A percentile compares a stretch with the other conserved stretches of the same genome.
Evolutionary conservation across 2,329 filamentous ascomycete genomes (phyloP).

Genomic region (Claviceps arundinis): DNA sequence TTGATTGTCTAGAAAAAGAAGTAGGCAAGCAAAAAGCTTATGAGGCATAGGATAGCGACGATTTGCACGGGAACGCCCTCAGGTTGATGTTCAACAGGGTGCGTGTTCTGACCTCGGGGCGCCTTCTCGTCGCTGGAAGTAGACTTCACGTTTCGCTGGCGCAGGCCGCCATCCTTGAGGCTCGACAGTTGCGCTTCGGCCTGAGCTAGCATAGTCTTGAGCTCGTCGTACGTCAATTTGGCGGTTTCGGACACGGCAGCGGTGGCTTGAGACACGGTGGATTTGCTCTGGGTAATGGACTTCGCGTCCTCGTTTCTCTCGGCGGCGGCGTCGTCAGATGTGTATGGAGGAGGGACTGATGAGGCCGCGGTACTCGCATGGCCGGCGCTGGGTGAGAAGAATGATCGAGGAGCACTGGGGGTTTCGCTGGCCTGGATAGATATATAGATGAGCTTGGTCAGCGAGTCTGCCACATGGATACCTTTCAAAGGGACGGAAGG

Average conservation of each 20-base stretch:
- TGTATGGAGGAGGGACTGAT: slow-evolving; percentile 20
- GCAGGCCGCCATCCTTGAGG: slow-evolving; percentile 59
- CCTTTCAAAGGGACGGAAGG: neutral
- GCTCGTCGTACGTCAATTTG: slow-evolving; percentile 38
- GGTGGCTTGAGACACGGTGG: slow-evolving; percentile 24
- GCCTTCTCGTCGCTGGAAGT: slow-evolving; percentile 37
- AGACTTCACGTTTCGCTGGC: slow-evolving; percentile 60
- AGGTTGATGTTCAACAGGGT: slow-evolving; percentile 39
- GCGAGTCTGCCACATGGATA: slow-evolving; percentile 1
- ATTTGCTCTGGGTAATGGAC: slow-evolving; percentile 13
- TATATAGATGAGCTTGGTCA: neutral
- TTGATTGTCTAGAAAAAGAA: slow-evolving; percentile 66
- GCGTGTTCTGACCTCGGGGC: slow-evolving; percentile 33
- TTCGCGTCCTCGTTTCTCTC: slow-evolving; percentile 17
- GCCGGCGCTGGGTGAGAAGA: slow-evolving; percentile 28
- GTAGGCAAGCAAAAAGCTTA: slow-evolving; percentile 90
- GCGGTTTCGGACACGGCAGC: slow-evolving; percentile 33
- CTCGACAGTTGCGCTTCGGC: slow-evolving; percentile 60
- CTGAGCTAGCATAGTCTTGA: slow-evolving; percentile 60
- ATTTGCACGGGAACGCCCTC: slow-evolving; percentile 81
- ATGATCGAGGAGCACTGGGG: slow-evolving; percentile 30
- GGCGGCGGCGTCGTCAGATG: slow-evolving; percentile 18
- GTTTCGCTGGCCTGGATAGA: slow-evolving; percentile 23
- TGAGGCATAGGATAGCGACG: slow-evolving; percentile 68
- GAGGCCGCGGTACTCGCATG: slow-evolving; percentile 18